Evolutionary conservation across 768 basidiomycete genomes (phyloP).

Genomic region (Tubosaeta sp.): DNA sequence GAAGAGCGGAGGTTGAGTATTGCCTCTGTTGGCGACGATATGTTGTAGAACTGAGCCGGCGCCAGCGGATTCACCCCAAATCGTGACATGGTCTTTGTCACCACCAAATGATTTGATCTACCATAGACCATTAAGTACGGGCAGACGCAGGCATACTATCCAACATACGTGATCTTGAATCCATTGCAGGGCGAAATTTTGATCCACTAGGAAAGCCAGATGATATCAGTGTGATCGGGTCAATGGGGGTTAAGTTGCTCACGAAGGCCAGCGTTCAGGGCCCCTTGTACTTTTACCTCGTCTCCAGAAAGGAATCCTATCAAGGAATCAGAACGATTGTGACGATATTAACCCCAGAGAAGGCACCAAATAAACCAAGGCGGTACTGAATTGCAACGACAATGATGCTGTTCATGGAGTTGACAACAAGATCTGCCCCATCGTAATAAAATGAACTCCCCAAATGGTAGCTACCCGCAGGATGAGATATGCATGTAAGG

Average conservation of each 20-base stretch:
- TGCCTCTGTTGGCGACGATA: constrained; percentile 30
- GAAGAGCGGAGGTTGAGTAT: constrained; percentile 32
- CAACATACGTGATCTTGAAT: constrained; percentile 31
- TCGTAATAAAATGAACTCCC: constrained; percentile 15
- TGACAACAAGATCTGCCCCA: constrained; percentile 22
- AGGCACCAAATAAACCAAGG: constrained; percentile 29
- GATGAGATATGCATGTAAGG: neutral
- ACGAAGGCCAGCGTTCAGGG: constrained; percentile 35
- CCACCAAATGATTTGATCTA: too few relatives aligned
- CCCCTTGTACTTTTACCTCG: constrained; percentile 28
- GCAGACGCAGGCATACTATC: neutral
- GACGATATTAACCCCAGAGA: neutral
- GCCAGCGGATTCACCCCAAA: too few relatives aligned
- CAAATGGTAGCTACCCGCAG: constrained; percentile 16
- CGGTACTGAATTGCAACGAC: constrained; percentile 33
- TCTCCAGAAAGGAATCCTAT: constrained; percentile 32
- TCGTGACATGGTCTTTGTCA: too few relatives aligned
- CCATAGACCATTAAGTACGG: neutral
- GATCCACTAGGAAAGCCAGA: constrained; percentile 27
- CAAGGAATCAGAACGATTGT: neutral
- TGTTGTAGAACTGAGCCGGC: too few relatives aligned
- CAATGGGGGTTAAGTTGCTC: neutral
- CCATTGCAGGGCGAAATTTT: constrained; percentile 33
- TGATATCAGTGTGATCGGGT: neutral
- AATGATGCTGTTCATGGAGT: constrained; percentile 22